Evolutionary conservation across 2,329 filamentous ascomycete species (phyloP).

Genomic region (Onygenales sp.): DNA sequence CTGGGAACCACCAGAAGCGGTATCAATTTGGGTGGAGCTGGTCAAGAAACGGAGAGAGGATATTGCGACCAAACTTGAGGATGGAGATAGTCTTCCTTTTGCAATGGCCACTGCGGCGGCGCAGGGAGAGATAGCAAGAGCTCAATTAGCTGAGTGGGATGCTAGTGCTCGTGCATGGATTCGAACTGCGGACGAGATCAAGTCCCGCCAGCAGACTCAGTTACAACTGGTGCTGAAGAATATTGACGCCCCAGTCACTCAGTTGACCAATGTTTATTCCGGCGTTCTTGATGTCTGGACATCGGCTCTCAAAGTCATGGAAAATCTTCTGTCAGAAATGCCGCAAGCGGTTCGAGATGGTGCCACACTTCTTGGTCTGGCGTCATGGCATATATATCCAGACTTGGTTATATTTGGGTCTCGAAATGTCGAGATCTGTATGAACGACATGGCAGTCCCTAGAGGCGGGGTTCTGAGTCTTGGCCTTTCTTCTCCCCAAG

Average conservation of each 20-base stretch:
- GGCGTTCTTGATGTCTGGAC: conserved; percentile 16
- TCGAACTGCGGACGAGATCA: conserved; percentile 20
- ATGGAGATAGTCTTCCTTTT: background rate
- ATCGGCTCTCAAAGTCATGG: conserved; percentile 16
- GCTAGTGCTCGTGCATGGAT: conserved; percentile 31
- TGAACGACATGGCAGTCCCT: background rate
- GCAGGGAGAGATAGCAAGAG: conserved; percentile 13
- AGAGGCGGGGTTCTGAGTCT: background rate
- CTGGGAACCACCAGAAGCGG: conserved; percentile 18
- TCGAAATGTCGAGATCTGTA: background rate
- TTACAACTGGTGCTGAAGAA: background rate
- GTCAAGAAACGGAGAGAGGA: conserved; percentile 7
- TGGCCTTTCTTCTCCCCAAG: background rate
- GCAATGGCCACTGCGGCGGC: background rate
- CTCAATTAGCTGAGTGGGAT: conserved; percentile 28
- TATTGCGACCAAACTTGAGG: background rate
- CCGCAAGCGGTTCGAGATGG: conserved; percentile 17
- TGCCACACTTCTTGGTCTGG: conserved; percentile 20
- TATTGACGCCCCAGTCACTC: background rate
- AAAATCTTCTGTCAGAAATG: conserved; percentile 19
- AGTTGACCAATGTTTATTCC: background rate
- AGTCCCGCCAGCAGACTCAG: background rate
- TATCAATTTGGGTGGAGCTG: conserved; percentile 25
- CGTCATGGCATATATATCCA: conserved; percentile 29
- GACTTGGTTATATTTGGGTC: conserved; percentile 47